These are phyloP conservation scores for Fusarium sp. DNA, from an alignment of 2,329 filamentous ascomycete genomes.

Conservation along the genomic window DNA sequence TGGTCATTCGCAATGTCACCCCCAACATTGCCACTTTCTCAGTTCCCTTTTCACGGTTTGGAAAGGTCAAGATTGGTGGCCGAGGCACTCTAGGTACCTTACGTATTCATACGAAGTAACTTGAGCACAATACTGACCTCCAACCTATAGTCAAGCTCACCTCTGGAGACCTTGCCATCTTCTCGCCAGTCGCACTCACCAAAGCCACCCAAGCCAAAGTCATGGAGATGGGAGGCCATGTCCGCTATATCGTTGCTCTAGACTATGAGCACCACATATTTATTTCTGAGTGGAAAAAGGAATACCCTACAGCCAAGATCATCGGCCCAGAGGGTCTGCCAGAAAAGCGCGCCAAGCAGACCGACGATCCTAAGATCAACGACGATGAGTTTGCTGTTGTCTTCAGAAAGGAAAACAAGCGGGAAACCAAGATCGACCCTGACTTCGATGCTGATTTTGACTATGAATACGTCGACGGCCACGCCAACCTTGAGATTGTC, in stretches of 20 bases:
- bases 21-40: slow-evolving; percentile 82
- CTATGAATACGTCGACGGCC: slow-evolving; percentile 81
- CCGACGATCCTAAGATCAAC: slow-evolving; percentile 56
- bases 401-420: slow-evolving; percentile 68
- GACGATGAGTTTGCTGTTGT: slow-evolving; percentile 71
- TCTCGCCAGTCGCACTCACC: slow-evolving; percentile 90
- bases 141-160: slow-evolving; percentile 73
- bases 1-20: slow-evolving; percentile 88
- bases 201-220: slow-evolving; percentile 73
- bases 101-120: neutral
- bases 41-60: slow-evolving; percentile 85
- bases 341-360: slow-evolving; percentile 77
- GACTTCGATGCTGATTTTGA: slow-evolving; percentile 92
- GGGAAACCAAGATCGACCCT: slow-evolving; percentile 65
- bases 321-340: slow-evolving; percentile 84
- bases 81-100: slow-evolving; percentile 81
- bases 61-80: slow-evolving; percentile 82
- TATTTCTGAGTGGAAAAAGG: slow-evolving; percentile 82
- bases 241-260: slow-evolving; percentile 86
- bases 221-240: slow-evolving; percentile 70
- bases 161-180: slow-evolving; percentile 82
- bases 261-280: slow-evolving; percentile 98
- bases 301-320: slow-evolving; percentile 80
- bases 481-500: slow-evolving; percentile 87
- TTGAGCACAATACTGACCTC: neutral